Evolutionary conservation across 208 protist species (phyloP).

Genomic region (Phytomonas serpens): DNA sequence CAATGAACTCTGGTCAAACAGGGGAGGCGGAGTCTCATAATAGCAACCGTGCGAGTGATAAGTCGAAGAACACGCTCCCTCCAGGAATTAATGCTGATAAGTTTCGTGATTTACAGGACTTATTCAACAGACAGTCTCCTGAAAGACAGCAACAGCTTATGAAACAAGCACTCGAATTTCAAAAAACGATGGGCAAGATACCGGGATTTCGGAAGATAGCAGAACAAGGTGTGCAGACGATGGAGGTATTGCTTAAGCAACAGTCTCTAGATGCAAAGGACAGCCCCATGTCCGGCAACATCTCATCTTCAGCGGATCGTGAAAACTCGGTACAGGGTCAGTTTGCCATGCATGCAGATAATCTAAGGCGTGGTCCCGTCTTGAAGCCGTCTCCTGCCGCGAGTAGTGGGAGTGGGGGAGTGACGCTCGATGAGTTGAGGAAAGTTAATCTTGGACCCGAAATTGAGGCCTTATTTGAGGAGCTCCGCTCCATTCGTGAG

Average conservation of each 20-base stretch:
- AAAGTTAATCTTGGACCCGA: slow-evolving; percentile 79
- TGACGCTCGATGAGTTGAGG: slow-evolving; percentile 76
- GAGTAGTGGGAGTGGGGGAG: slow-evolving; percentile 12
- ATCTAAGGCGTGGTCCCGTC: slow-evolving; percentile 8
- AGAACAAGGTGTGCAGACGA: slow-evolving; percentile 53
- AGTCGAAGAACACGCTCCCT: slow-evolving; percentile 18
- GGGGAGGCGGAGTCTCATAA: not conserved
- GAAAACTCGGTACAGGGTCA: not conserved
- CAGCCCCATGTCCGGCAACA: not conserved
- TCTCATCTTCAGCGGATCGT: not conserved
- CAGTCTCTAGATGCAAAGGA: not conserved
- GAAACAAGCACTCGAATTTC: slow-evolving; percentile 73
- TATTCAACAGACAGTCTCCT: slow-evolving; percentile 61
- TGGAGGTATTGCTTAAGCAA: slow-evolving; percentile 69
- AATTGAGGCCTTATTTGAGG: slow-evolving; percentile 82
- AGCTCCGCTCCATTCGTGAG: slow-evolving; percentile 56
- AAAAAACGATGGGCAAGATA: slow-evolving; percentile 72
- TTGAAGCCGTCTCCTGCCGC: not conserved
- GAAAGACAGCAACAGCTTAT: slow-evolving; percentile 82
- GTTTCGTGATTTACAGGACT: slow-evolving; percentile 59
- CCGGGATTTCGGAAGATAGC: slow-evolving; percentile 59
- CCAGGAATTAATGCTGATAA: slow-evolving; percentile 53
- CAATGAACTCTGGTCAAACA: not conserved
- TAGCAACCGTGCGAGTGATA: not conserved
- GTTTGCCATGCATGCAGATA: slow-evolving; percentile 6